These are phyloP conservation scores for Berberis thunbergii DNA, from an alignment of 164 flowering plant species.

Conservation along the genomic window DNA sequence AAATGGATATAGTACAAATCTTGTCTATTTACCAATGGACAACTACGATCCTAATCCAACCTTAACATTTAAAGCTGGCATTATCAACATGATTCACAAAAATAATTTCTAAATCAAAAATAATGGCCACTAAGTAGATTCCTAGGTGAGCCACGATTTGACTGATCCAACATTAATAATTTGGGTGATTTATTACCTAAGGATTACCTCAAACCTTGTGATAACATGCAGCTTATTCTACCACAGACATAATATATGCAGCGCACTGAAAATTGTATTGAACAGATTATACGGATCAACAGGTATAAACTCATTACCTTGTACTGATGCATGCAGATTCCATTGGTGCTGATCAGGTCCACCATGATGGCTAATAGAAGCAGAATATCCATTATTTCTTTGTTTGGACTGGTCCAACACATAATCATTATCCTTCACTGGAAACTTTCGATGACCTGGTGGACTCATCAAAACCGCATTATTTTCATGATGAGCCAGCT, in stretches of 20 bases:
- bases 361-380: constrained; percentile 3
- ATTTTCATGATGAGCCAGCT: constrained; percentile 12
- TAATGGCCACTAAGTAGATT: no score
- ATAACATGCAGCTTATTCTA: no score
- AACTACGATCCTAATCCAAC: not conserved
- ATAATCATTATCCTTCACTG: no score
- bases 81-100: not conserved
- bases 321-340: constrained; percentile 1
- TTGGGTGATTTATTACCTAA: no score
- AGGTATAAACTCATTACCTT: constrained; percentile 6
- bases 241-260: not conserved
- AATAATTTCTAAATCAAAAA: no score
- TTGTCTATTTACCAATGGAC: not conserved
- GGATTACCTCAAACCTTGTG: no score
- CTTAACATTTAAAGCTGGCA: not conserved
- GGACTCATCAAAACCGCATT: constrained; percentile 12
- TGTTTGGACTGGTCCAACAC: not conserved
- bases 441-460: not conserved
- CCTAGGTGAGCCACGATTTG: no score
- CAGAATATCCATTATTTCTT: not conserved
- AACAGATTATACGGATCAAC: not conserved
- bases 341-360: constrained; percentile 2
- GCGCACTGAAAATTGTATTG: not conserved
- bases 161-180: no score
- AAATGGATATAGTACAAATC: no score